Evolutionary conservation across 148 eudicot genomes (phyloP), one percentile per base, ranked within the genome.

Genomic region (Heliosperma pusillum): DNA sequence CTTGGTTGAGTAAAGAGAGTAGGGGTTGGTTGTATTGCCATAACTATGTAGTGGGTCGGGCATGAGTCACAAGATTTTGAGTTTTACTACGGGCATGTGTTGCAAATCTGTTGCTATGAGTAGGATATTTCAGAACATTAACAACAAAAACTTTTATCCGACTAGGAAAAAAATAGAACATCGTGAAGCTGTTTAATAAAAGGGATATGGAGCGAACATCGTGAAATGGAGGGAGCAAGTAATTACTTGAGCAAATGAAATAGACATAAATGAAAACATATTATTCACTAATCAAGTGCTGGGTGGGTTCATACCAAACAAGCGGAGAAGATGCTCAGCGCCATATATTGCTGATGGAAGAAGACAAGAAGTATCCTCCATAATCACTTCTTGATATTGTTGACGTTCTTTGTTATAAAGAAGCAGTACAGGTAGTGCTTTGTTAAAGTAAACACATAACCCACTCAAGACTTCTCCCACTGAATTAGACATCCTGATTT

Each of bases 291-390:
- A 75, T 27, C 36, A 75, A 55, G 36, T n/a, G 44, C 24, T 69
- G 70, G 72, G 52, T 27, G 67, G 25, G 65, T 40, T 42, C 73
- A 68, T 76, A 76, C 79, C 79, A 33, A 71, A 71, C 64, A 71
- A 57, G 62, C 74, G 74, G 7, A 71, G 74, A 71, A 71, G 75
- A 61, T 59, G 55, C 29, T 72, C 93, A 74, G 93, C 93, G 42
- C 93, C 93, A 81, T 89, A 89, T 36, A 89, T 33, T 58, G 79
- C 59, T 64, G 90, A 83, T 64, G 93, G 90, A 59, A 84, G 80
- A 74, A 53, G 78, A 45, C n/a, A 45, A 69, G n/a, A 44, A 20
- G n/a, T 21, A 71, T 74, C 44, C 40, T 80, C 82, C 69, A 70
- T 74, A 26, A 65, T 73, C 30, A 76, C 84, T 75, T 84, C 87